phyloP scores from a whole-genome alignment of 129 eudicot genomes.

The Lactuca sativa region DNA sequence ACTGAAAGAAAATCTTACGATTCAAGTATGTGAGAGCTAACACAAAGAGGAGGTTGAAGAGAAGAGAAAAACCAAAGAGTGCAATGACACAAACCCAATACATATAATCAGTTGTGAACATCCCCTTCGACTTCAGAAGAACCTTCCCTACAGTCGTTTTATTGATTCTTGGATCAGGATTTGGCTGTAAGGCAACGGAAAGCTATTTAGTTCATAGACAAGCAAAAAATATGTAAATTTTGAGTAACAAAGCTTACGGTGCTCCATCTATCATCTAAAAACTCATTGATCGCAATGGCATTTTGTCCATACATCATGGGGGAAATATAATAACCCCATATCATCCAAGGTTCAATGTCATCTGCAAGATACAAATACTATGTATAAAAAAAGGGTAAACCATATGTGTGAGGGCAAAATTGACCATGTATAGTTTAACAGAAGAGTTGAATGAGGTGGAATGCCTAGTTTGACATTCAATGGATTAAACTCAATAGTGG shows the following conservation, averaged over 20 bases:
- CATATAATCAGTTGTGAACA: constrained; percentile 55
- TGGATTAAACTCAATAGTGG: too few species aligned
- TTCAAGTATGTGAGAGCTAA: constrained; percentile 64
- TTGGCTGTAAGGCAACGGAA: constrained; percentile 40
- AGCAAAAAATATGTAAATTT: background rate
- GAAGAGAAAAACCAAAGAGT: constrained; percentile 56
- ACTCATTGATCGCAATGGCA: constrained; percentile 66
- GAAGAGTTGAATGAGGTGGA: too few species aligned
- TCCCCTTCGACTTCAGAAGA: constrained; percentile 52
- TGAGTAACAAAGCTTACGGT: constrained; percentile 39
- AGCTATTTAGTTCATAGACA: background rate
- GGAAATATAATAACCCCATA: constrained; percentile 68
- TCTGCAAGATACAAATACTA: constrained; percentile 30
- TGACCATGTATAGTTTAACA: too few species aligned
- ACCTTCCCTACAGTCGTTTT: constrained; percentile 59
- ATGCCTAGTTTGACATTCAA: too few species aligned
- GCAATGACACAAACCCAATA: constrained; percentile 74
- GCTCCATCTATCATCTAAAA: constrained; percentile 66
- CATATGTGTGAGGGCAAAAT: background rate
- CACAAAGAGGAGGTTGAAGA: constrained; percentile 66
- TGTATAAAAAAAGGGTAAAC: background rate
- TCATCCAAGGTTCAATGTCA: constrained; percentile 61
- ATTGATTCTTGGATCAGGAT: constrained; percentile 46
- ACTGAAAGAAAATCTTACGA: constrained; percentile 47
- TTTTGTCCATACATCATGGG: constrained; percentile 82